These are phyloP conservation scores for Aspergillus luchuensis DNA, from an alignment of 2,329 filamentous ascomycete genomes.

Conservation along the genomic window DNA sequence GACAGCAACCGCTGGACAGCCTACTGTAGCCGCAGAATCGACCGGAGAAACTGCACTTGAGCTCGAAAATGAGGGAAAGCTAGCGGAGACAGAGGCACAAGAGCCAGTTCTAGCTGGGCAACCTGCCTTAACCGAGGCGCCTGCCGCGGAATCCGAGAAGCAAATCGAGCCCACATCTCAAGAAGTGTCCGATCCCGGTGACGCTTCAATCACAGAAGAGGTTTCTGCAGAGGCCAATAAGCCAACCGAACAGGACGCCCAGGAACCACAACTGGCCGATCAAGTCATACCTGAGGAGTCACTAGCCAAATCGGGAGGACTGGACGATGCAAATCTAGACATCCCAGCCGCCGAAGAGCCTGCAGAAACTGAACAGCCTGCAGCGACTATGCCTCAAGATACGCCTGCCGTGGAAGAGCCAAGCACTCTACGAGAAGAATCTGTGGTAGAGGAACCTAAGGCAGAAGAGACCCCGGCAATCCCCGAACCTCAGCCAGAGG, in stretches of 20 bases:
- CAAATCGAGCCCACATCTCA: neutral
- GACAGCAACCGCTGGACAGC: neutral
- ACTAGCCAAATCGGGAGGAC: neutral
- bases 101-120: neutral
- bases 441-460: neutral
- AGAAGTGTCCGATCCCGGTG: neutral
- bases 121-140: neutral
- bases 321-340: neutral
- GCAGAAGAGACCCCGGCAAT: neutral
- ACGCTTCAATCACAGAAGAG: neutral
- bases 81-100: neutral
- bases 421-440: neutral
- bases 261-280: neutral
- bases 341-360: neutral
- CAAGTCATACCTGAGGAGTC: neutral
- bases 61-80: neutral
- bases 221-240: neutral
- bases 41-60: neutral
- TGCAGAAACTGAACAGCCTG: neutral
- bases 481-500: neutral
- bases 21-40: neutral
- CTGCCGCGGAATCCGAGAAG: neutral
- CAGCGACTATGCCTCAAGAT: neutral
- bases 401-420: neutral
- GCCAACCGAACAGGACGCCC: neutral